Conservation (phyloP, 176 grass and related monocot species). For the Ensete ventricosum region DNA sequence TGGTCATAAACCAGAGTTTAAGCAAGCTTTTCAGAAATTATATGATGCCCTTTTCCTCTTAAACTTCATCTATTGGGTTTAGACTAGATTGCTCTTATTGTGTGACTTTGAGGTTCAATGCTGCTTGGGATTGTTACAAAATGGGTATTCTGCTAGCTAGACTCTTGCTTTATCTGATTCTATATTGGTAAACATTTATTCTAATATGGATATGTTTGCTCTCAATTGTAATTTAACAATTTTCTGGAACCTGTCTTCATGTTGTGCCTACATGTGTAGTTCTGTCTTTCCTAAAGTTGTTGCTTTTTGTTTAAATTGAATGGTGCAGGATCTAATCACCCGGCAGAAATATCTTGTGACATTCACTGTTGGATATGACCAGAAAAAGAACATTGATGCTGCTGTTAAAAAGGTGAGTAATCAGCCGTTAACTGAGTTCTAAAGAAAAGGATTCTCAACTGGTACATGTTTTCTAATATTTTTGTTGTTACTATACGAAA, state of each 20-base stretch:
- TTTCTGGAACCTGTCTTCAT: neutral
- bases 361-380: slow-evolving; percentile 35
- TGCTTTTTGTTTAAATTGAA: neutral
- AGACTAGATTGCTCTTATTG: too few relatives aligned
- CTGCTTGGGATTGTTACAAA: too few relatives aligned
- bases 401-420: slow-evolving; percentile 36
- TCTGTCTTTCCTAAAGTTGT: neutral
- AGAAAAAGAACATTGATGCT: slow-evolving; percentile 30
- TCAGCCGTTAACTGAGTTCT: neutral
- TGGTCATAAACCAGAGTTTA: too few relatives aligned
- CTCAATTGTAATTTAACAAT: too few relatives aligned
- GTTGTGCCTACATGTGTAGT: neutral
- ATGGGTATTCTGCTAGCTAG: too few relatives aligned
- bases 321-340: slow-evolving; percentile 23
- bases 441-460: neutral
- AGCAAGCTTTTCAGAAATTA: too few relatives aligned
- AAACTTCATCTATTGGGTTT: too few relatives aligned
- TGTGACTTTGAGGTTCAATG: too few relatives aligned
- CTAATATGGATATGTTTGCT: too few relatives aligned
- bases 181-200: too few relatives aligned
- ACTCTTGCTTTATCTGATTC: too few relatives aligned
- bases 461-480: neutral
- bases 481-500: neutral
- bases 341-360: slow-evolving; percentile 36
- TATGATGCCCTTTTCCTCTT: too few relatives aligned